phyloP scores from a whole-genome alignment of 106 monocot genomes.

The Phalaenopsis aphrodite region DNA sequence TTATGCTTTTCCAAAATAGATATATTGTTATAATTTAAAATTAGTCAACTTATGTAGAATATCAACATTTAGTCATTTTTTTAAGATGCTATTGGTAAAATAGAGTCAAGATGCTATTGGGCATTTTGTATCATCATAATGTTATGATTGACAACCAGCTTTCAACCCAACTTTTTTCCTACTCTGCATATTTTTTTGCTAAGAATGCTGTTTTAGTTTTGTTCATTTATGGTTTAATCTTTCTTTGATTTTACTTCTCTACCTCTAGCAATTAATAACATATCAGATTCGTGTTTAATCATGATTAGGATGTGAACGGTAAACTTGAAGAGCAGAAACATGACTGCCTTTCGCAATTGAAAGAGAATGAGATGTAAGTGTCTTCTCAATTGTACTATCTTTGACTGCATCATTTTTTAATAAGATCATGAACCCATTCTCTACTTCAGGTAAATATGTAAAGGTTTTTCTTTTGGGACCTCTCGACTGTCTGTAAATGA shows the following conservation, averaged over 20 bases:
- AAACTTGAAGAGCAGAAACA: slow-evolving; percentile 95
- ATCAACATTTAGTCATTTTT: slow-evolving; percentile 5
- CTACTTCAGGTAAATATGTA: not conserved
- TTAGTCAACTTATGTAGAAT: not conserved
- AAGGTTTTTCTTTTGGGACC: not conserved
- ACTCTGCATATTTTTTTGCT: not conserved
- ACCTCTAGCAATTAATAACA: not conserved
- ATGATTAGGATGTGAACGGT: slow-evolving; percentile 63
- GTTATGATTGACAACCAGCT: not conserved
- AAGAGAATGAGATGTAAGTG: slow-evolving; percentile 83
- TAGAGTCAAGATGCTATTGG: not conserved
- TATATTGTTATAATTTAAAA: not conserved
- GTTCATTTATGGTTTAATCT: not conserved
- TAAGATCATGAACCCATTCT: not conserved
- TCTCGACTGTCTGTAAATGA: not conserved
- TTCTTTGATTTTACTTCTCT: not conserved
- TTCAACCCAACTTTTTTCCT: not conserved
- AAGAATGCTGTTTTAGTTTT: not conserved
- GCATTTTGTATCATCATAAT: not conserved
- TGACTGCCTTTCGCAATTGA: slow-evolving; percentile 75
- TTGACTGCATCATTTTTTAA: not conserved
- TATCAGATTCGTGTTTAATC: not conserved
- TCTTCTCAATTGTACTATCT: slow-evolving; percentile 7
- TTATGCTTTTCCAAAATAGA: not conserved
- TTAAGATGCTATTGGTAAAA: not conserved